phyloP scores from a whole-genome alignment of 2,329 filamentous ascomycete species.

The Aspergillus aculeatinus region DNA sequence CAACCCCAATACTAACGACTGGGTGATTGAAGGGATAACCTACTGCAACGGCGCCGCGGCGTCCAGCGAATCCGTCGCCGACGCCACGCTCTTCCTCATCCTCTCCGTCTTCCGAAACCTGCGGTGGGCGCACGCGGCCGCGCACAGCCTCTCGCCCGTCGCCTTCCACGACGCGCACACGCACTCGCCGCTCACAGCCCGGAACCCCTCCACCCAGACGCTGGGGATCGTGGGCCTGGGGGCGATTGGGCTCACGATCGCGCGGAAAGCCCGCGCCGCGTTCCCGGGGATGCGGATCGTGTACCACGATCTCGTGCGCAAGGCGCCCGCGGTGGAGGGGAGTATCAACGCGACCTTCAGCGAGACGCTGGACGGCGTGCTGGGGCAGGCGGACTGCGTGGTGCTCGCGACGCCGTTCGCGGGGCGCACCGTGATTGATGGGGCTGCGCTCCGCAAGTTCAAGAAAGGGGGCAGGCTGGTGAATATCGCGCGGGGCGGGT shows the following conservation, averaged over 20 bases:
- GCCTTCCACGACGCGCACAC: slow-evolving; percentile 61
- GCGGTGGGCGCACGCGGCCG: slow-evolving; percentile 62
- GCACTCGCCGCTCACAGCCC: slow-evolving; percentile 58
- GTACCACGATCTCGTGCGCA: slow-evolving; percentile 53
- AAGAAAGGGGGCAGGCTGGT: slow-evolving; percentile 37
- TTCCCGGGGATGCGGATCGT: slow-evolving; percentile 65
- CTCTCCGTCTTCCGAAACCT: slow-evolving; percentile 68
- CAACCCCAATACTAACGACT: not conserved
- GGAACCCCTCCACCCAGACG: slow-evolving; percentile 61
- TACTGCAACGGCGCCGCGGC: slow-evolving; percentile 71
- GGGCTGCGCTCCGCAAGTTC: slow-evolving; percentile 32
- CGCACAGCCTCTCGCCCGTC: slow-evolving; percentile 45
- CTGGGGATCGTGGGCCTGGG: slow-evolving; percentile 70
- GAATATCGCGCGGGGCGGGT: slow-evolving; percentile 53
- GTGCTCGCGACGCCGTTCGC: slow-evolving; percentile 49
- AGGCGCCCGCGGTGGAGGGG: slow-evolving; percentile 39
- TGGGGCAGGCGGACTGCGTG: slow-evolving; percentile 47
- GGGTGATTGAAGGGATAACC: slow-evolving; percentile 20
- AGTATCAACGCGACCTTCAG: slow-evolving; percentile 44
- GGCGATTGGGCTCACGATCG: slow-evolving; percentile 63
- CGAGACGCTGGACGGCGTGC: slow-evolving; percentile 44
- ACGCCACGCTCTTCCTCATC: slow-evolving; percentile 68
- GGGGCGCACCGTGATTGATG: slow-evolving; percentile 44
- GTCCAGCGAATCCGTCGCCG: slow-evolving; percentile 70
- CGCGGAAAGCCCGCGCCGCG: slow-evolving; percentile 55